Conservation (phyloP, 257 asterid species). For the Apocynum venetum region DNA sequence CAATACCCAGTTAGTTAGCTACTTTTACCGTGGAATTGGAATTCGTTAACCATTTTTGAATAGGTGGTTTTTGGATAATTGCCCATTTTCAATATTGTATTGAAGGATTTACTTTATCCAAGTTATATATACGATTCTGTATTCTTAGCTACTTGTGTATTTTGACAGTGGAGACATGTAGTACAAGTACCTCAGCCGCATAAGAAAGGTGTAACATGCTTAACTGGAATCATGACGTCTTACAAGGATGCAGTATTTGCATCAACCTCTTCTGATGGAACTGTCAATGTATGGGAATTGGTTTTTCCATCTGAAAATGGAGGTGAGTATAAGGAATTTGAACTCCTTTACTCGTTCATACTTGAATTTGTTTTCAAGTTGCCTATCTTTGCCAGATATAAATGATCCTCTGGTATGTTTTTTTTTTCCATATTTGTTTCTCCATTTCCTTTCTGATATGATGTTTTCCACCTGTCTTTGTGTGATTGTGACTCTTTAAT, state of each 20-base stretch:
- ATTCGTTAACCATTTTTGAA: not conserved
- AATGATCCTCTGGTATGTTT: not conserved
- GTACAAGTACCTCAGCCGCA: conserved; percentile 72
- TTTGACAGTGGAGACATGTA: conserved; percentile 75
- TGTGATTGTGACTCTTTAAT: not conserved
- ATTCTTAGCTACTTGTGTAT: conserved; percentile 14
- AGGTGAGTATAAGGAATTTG: conserved; percentile 43
- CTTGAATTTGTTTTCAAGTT: conserved; percentile 1
- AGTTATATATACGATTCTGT: not conserved
- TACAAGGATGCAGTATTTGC: conserved; percentile 64
- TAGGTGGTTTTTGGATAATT: not conserved
- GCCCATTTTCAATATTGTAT: not conserved
- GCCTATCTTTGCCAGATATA: not conserved
- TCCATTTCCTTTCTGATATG: not conserved
- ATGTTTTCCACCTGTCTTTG: not conserved
- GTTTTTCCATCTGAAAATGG: conserved; percentile 47
- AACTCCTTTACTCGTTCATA: conserved; percentile 1
- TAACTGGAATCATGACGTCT: conserved; percentile 64
- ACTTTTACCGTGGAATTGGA: not conserved
- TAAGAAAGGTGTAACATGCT: conserved; percentile 88
- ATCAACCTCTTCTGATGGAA: conserved; percentile 89
- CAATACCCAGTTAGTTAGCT: not conserved
- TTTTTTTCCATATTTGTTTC: conserved; percentile 3
- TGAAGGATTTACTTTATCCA: not conserved
- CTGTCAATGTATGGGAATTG: conserved; percentile 69